phyloP scores from a whole-genome alignment of 129 eudicot genomes.

The Centaurea solstitialis region DNA sequence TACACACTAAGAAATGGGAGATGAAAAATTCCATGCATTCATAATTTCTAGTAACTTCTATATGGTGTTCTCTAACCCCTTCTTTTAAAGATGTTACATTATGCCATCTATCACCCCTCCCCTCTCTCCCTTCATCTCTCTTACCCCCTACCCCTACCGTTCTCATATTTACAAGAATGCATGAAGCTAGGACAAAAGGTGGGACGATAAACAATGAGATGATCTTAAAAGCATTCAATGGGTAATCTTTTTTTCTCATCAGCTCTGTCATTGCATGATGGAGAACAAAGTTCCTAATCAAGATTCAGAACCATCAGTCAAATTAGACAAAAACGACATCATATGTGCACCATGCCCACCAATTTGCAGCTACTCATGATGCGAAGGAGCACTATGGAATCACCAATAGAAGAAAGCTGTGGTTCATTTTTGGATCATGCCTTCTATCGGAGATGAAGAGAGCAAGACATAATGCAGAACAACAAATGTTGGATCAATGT shows the following conservation, averaged over 20 bases:
- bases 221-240: not conserved
- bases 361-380: not conserved
- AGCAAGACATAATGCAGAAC: constrained; percentile 1
- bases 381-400: not conserved
- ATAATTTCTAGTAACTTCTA: not conserved
- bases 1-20: not conserved
- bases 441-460: not conserved
- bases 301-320: constrained; percentile 7
- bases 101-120: not conserved
- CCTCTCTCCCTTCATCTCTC: not conserved
- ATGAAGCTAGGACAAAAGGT: not conserved
- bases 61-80: not conserved
- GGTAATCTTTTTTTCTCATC: not conserved
- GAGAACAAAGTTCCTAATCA: not conserved
- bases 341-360: not conserved
- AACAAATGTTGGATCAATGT: not conserved
- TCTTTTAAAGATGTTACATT: not conserved
- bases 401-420: not conserved
- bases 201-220: not conserved
- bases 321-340: constrained; percentile 8
- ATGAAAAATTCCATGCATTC: not conserved
- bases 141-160: not conserved
- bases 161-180: not conserved
- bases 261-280: not conserved
- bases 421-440: not conserved